Base-by-base conservation (phyloP, 805 yeast genomes). In the Zygosaccharomyces lentus region DNA sequence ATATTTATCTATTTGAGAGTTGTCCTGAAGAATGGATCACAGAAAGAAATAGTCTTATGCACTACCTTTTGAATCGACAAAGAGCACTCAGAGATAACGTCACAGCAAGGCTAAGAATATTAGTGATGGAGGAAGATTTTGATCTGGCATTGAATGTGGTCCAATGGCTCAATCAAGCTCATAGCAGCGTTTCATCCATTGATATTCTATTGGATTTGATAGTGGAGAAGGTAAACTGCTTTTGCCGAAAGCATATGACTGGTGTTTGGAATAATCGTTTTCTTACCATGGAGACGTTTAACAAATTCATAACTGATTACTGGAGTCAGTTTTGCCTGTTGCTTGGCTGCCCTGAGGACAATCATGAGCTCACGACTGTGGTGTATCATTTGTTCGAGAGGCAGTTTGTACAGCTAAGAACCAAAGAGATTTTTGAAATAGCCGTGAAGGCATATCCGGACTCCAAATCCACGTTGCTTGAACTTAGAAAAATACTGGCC, bases 391-490 rank as follows among this genome's bases (percentile, higher is more conserved):
- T 56, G 43, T 60, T 64, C 43, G 63, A 57, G 27, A 52, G 45
- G 13, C 52, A 60, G 21, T 61, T 60, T 42, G 40, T 61, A 9
- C 42, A 50, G 19, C 65, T 81, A 37, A 67, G 91, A 48, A 77
- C 73, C 1, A 55, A 60, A 1, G 87, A 86, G 55, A 74, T 82
- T 15, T 83, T 74, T 54, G 78, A 77, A 15, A 71, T 86, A n/a
- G 52, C 57, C 35, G 77, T 84, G 0, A 51, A 68, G 1, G 66
- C 67, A 23, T 82, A 65, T 51, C 89, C 89, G 0, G 56, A 57
- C 3, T 74, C 86, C 1, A 59, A 60, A 23, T 65, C 71, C 9
- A 81, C 85, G 0, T 64, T 87, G n/a, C 58, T 68, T 23, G 95
- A 87, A 54, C 64, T 87, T 23, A 73, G 78, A 49, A 68, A 66